Evolutionary conservation across 768 basidiomycete species (phyloP).

Genomic region (Mycena olivaceomarginata): DNA sequence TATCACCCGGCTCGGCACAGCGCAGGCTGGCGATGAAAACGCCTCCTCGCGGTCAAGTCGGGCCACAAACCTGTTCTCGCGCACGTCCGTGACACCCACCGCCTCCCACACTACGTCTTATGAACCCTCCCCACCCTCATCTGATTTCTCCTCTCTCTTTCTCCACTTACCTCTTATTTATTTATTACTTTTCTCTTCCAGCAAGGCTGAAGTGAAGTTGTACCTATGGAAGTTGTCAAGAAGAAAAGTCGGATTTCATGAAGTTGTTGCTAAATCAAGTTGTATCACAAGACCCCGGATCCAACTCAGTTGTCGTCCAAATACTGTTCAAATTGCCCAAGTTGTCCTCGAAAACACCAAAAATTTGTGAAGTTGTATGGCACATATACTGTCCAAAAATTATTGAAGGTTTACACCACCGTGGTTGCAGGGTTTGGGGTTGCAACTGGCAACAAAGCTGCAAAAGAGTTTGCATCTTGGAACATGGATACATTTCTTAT

Average conservation of each 20-base stretch:
- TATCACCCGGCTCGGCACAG: not conserved
- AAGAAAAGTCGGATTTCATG: too few species aligned
- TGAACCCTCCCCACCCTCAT: not conserved
- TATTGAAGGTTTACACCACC: not conserved
- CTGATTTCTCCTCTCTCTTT: not conserved
- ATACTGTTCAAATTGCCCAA: too few species aligned
- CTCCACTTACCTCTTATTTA: too few species aligned
- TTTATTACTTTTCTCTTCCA: too few species aligned
- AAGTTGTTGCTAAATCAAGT: too few species aligned
- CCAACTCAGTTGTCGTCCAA: too few species aligned
- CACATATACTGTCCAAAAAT: not conserved
- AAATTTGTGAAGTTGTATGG: not conserved
- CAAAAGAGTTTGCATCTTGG: too few species aligned
- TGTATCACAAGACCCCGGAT: too few species aligned
- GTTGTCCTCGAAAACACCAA: too few species aligned
- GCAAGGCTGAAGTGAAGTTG: too few species aligned
- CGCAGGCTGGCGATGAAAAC: not conserved
- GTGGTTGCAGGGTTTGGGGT: not conserved
- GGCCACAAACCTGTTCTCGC: not conserved
- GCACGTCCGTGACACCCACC: not conserved
- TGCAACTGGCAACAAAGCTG: not conserved
- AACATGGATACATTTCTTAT: not conserved
- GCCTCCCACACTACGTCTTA: not conserved
- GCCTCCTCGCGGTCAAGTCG: not conserved
- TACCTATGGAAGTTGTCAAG: too few species aligned